Evolutionary conservation across 345 rosid species (phyloP).

Genomic region (Raphanus sativus): DNA sequence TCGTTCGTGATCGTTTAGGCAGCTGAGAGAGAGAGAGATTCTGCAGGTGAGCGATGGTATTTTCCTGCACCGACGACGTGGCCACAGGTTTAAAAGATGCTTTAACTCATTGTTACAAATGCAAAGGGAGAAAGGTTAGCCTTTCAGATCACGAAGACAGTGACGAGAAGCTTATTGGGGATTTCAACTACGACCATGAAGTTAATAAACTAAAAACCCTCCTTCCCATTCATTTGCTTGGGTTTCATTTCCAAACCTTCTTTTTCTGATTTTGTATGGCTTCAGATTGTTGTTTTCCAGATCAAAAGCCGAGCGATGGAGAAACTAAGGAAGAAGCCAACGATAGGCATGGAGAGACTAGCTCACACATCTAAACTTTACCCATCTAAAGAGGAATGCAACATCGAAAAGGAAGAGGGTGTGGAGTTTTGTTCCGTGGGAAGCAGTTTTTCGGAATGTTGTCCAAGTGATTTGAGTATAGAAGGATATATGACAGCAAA

Average conservation of each 20-base stretch:
- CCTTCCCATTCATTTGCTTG: neutral
- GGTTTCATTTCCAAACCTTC: neutral
- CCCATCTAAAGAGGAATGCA: conserved; percentile 29
- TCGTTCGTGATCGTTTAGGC: neutral
- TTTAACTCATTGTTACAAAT: conserved; percentile 24
- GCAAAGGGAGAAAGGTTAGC: conserved; percentile 25
- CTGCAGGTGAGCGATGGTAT: conserved; percentile 28
- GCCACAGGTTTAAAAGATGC: conserved; percentile 28
- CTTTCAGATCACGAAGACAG: conserved; percentile 17
- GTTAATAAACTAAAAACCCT: neutral
- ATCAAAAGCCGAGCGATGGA: conserved; percentile 74
- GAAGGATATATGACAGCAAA: conserved; percentile 59
- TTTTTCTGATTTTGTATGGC: neutral
- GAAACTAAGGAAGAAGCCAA: conserved; percentile 61
- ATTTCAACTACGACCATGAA: conserved; percentile 31
- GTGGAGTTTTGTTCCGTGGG: conserved; percentile 54
- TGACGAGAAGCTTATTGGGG: conserved; percentile 9
- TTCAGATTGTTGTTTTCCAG: conserved; percentile 64
- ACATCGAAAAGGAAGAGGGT: conserved; percentile 38
- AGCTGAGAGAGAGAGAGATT: conserved; percentile 10
- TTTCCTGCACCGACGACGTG: conserved; percentile 29
- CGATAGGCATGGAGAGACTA: conserved; percentile 44
- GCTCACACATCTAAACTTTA: conserved; percentile 39
- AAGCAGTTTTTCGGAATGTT: conserved; percentile 68
- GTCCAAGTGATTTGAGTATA: conserved; percentile 45